Evolutionary conservation across 179 eudicot genomes (phyloP).

Genomic region (Dionaea muscipula): DNA sequence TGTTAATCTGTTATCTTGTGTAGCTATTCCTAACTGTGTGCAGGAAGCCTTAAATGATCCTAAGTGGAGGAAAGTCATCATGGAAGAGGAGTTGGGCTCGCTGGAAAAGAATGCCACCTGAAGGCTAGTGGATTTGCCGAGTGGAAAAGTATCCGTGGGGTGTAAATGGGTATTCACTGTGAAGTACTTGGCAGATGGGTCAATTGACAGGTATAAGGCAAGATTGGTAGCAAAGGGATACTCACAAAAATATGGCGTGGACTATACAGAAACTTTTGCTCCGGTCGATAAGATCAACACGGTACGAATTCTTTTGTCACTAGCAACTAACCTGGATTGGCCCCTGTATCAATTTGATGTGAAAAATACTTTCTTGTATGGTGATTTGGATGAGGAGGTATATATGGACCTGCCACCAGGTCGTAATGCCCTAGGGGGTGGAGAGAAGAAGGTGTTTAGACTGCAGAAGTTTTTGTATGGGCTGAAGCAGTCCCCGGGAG

Average conservation of each 20-base stretch:
- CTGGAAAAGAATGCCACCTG: background rate
- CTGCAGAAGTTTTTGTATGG: background rate
- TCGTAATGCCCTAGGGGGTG: background rate
- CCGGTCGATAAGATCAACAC: conserved; percentile 8
- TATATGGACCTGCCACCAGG: conserved; percentile 7
- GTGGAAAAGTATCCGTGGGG: background rate
- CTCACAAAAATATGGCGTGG: conserved; percentile 5
- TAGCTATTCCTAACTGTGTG: conserved; percentile 3
- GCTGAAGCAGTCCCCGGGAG: background rate
- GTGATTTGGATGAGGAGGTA: background rate
- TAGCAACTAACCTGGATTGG: background rate
- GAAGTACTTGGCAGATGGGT: conserved; percentile 1
- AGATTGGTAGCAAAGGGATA: conserved; percentile 3
- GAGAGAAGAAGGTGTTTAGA: background rate
- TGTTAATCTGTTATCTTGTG: background rate
- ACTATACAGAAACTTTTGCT: conserved; percentile 2
- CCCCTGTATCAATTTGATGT: background rate
- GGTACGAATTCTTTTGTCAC: background rate
- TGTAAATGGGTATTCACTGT: background rate
- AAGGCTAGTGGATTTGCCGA: background rate
- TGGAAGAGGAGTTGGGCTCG: conserved; percentile 2
- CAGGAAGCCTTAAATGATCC: background rate
- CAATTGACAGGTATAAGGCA: conserved; percentile 1
- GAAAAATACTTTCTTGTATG: background rate
- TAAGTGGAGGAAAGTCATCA: background rate